Percentiles rank a stretch among this genome's conserved stretches.
These are phyloP conservation scores for Phytophthora sp. DNA, from an alignment of 352 stramenopile species.

Conservation along the genomic window DNA sequence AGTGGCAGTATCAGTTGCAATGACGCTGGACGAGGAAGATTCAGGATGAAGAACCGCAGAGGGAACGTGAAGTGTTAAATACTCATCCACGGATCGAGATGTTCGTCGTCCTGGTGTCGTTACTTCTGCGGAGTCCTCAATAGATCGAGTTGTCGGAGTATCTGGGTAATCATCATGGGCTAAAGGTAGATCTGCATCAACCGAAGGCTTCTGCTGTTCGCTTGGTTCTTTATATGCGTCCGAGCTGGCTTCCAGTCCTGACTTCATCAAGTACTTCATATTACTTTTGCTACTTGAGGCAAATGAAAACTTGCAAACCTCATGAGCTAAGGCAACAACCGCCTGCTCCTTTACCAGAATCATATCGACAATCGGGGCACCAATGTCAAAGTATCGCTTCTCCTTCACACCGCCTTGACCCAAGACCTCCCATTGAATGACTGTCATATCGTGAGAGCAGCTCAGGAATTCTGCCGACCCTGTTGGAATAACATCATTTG, in stretches of 20 bases:
- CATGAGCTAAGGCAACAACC: slow-evolving; percentile 45
- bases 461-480: slow-evolving; percentile 41
- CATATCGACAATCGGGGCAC: slow-evolving; percentile 54
- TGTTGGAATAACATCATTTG: background rate
- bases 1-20: slow-evolving; percentile 1
- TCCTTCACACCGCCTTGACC: slow-evolving; percentile 42
- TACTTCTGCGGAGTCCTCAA: slow-evolving; percentile 19
- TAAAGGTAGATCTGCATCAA: background rate
- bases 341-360: slow-evolving; percentile 34
- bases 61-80: slow-evolving; percentile 27
- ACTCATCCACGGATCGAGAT: slow-evolving; percentile 28
- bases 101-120: slow-evolving; percentile 19
- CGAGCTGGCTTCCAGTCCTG: background rate
- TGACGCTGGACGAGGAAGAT: slow-evolving; percentile 18
- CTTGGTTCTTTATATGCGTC: background rate
- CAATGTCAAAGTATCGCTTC: slow-evolving; percentile 69
- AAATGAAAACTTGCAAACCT: slow-evolving; percentile 46
- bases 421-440: slow-evolving; percentile 59
- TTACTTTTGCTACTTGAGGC: slow-evolving; percentile 8
- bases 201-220: background rate
- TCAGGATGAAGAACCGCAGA: slow-evolving; percentile 27
- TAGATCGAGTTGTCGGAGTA: slow-evolving; percentile 33
- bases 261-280: slow-evolving; percentile 17
- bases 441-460: slow-evolving; percentile 69
- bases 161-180: slow-evolving; percentile 11